Percentiles rank a stretch among this genome's conserved stretches.
phyloP scores from a whole-genome alignment of 306 rosid genomes.

The Rosa chinensis region DNA sequence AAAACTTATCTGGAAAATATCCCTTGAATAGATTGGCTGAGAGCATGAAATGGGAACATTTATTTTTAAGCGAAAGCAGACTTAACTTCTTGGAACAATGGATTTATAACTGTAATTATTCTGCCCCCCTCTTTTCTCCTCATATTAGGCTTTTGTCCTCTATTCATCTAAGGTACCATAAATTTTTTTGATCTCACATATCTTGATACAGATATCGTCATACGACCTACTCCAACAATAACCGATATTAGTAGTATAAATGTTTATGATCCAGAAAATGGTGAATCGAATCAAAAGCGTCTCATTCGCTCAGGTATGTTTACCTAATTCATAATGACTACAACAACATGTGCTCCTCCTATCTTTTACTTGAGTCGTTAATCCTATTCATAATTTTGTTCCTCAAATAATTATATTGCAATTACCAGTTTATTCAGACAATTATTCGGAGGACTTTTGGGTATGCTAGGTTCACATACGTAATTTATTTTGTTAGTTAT shows the following conservation, averaged over 20 bases:
- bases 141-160: no score
- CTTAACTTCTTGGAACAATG: not conserved
- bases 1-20: not conserved
- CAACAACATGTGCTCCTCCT: not conserved
- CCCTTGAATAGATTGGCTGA: not conserved
- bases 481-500: not conserved
- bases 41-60: not conserved
- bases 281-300: not conserved
- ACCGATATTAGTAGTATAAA: not conserved
- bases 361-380: not conserved
- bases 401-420: not conserved
- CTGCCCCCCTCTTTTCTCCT: not conserved
- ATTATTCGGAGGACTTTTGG: not conserved
- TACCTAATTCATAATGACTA: not conserved
- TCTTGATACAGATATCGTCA: not conserved
- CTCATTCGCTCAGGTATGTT: not conserved
- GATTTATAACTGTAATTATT: constrained; percentile 4
- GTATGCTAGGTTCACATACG: not conserved
- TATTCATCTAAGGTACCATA: no score
- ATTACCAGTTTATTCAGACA: not conserved
- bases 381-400: not conserved
- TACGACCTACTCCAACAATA: not conserved
- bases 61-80: not conserved
- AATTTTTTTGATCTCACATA: not conserved
- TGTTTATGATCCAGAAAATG: not conserved